phyloP scores from a whole-genome alignment of 306 rosid genomes.

The Phaseolus lunatus region DNA sequence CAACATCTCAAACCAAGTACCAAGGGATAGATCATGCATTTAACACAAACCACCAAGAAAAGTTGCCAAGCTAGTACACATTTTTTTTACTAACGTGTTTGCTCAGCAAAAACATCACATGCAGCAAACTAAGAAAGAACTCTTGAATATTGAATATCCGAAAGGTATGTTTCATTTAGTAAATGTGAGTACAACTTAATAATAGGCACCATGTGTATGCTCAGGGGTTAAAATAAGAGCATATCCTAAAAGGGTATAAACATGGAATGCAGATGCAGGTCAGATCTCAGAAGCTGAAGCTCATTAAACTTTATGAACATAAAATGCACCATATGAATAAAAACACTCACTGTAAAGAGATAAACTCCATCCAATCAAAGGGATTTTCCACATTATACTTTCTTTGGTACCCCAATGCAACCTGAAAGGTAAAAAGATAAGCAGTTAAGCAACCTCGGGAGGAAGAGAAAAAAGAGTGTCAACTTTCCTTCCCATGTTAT shows the following conservation, averaged over 20 bases:
- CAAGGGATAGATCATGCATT: neutral
- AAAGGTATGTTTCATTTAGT: neutral
- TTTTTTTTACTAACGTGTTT: neutral
- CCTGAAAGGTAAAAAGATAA: constrained; percentile 50
- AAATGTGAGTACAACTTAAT: constrained; percentile 6
- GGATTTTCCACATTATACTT: constrained; percentile 87
- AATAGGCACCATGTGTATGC: neutral
- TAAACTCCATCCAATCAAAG: constrained; percentile 96
- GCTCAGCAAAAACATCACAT: neutral
- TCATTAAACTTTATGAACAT: neutral
- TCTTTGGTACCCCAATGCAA: constrained; percentile 68
- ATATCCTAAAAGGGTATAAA: neutral
- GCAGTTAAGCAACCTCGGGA: constrained; percentile 2
- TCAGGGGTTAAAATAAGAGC: constrained; percentile 18
- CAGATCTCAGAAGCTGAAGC: constrained; percentile 27
- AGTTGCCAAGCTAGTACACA: neutral
- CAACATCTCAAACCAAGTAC: constrained; percentile 25
- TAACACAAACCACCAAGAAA: constrained; percentile 19
- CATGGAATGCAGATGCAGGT: neutral
- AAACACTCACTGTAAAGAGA: constrained; percentile 86
- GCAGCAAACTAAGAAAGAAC: neutral
- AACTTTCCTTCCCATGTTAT: constrained; percentile 3
- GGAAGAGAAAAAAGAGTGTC: neutral
- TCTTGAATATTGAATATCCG: neutral
- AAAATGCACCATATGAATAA: neutral